Evolutionary conservation across 2,329 filamentous ascomycete species (phyloP), one percentile per base, ranked within the genome.

Genomic region (Pezicula neosporulosa): DNA sequence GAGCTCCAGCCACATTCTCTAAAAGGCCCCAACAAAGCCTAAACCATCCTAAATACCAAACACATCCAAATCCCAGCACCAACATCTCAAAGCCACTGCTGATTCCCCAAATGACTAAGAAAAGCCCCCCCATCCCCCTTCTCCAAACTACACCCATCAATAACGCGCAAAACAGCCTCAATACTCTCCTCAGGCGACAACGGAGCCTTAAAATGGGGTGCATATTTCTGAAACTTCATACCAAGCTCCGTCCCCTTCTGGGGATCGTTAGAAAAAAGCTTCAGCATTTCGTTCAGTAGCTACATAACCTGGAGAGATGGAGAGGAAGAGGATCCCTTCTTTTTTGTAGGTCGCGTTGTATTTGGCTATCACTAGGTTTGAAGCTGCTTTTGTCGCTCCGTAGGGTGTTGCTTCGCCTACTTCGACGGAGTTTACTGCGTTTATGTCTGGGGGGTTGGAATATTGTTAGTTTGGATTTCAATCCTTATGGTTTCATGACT

Each of bases 41-140:
- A 21, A 21, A 21, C 21, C 21, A 3, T 21, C 21, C 21, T n/a
- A n/a, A n/a, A n/a, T n/a, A n/a, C n/a, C n/a, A n/a, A n/a, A n/a
- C n/a, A n/a, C n/a, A n/a, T n/a, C n/a, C n/a, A n/a, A n/a, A n/a
- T n/a, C 21, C 5, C 3, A 21, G 5, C 21, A 3, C 21, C 21
- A 21, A 21, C 21, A 21, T 5, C 21, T 37, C n/a, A 81, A 8
- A 82, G 42, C 78, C 78, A 82, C 49, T 75, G 69, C 64, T 78
- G 75, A 55, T 70, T 78, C 3, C 80, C 77, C 50, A 71, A 59
- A 35, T 85, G 80, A 27, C 77, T 80, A 1, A 84, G 55, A 57
- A 80, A 82, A 0, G 67, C 63, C 3, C 82, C 81, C 2, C 70
- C 78, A 57, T 74, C 57, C 19, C 39, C 39, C 37, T 62, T 68